A percentile compares a stretch with the other conserved stretches of the same genome.
These are phyloP conservation scores for Paspalum notatum DNA, from an alignment of 176 grass and related monocot genomes.

Conservation along the genomic window DNA sequence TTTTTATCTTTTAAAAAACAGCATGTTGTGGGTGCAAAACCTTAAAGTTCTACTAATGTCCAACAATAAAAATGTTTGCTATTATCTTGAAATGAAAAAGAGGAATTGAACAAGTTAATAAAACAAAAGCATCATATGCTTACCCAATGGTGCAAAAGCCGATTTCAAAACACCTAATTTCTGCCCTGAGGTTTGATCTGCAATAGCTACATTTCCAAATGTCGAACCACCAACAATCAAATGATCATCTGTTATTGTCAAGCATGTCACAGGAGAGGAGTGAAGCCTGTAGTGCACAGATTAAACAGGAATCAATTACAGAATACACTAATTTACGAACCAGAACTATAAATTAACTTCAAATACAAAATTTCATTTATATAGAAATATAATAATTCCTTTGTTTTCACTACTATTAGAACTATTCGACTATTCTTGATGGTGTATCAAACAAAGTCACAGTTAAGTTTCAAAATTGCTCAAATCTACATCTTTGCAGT, in stretches of 20 bases:
- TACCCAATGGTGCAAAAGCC: slow-evolving; percentile 77
- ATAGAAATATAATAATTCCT: neutral
- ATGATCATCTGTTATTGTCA: slow-evolving; percentile 80
- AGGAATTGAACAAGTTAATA: neutral
- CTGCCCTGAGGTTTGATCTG: slow-evolving; percentile 84
- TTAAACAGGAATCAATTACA: slow-evolving; percentile 34
- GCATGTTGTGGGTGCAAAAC: neutral
- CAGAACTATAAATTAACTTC: neutral
- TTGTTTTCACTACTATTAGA: neutral
- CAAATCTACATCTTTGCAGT: neutral
- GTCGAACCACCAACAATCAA: slow-evolving; percentile 84
- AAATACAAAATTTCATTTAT: neutral
- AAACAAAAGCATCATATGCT: too few species aligned
- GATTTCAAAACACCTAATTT: slow-evolving; percentile 78
- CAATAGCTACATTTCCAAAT: slow-evolving; percentile 84
- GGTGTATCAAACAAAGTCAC: neutral
- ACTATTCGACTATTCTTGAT: neutral
- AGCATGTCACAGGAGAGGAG: slow-evolving; percentile 75
- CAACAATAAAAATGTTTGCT: neutral
- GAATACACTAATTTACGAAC: neutral
- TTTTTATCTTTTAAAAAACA: neutral
- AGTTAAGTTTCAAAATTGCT: neutral
- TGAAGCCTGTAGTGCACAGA: slow-evolving; percentile 67
- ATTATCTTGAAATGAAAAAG: neutral
- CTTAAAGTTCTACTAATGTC: neutral